Evolutionary conservation across 2,329 filamentous ascomycete species (phyloP), one percentile per base, ranked within the genome.

Genomic region (Aureobasidium sp.): DNA sequence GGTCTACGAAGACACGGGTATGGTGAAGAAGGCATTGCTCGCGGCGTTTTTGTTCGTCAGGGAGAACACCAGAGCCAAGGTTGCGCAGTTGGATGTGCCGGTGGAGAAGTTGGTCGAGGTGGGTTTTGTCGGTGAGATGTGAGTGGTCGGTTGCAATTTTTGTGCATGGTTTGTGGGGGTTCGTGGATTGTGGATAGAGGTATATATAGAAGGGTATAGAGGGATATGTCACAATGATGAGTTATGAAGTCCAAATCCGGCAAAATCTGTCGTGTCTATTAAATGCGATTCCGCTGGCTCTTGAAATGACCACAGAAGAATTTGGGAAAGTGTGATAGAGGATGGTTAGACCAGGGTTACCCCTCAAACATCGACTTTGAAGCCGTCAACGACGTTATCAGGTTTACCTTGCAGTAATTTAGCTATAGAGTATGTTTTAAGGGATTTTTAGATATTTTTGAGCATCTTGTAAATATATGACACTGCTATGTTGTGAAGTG

Each of bases 41-140:
- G 74, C 74, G 51, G 71, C 77, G 0, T 88, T 87, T 63, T 69
- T 88, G 62, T 88, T 84, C 76, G 78, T 87, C 54, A 73, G 85
- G 31, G 85, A 88, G 40, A 88, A 87, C 65, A 84, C 82, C 13
- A 74, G 85, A 55, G 79, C 81, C 1, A 88, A 88, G 75, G 81
- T 88, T 71, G 82, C 84, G 15, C 84, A 84, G 65, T 70, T 88
- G 61, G 74, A 80, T 51, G 72, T 87, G 43, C 78, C 81, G 0
- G 78, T 81, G 62, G 84, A 87, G 62, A 78, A 79, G 51, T 69
- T 88, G 50, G 80, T 88, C 19, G 86, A 88, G 72, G 84, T 88
- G 19, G 86, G 86, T 0, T 88, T 87, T 68, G 78, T 87, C 7
- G 58, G 58, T 45, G 47, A 53, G 27, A 60, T 60, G 4, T 60